Evolutionary conservation across 1,284 basidiomycete species (phyloP), one percentile per base, ranked within the genome.

Genomic region (Ustilago xerochloae): DNA sequence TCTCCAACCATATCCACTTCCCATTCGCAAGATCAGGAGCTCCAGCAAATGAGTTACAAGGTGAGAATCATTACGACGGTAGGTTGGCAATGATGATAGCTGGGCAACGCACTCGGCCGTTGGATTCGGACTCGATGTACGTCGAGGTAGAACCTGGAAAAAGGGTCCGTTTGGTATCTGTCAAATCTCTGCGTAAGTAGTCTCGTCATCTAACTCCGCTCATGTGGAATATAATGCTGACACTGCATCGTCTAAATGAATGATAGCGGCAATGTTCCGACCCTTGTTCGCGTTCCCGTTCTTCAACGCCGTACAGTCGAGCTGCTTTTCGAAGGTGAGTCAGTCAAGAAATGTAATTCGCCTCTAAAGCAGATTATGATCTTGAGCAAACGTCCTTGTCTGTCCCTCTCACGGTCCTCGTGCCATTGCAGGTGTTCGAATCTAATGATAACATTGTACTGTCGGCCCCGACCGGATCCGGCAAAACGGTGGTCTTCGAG

Each of bases 271-370:
- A 75, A 87, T 90, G 20, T 94, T 91, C 84, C 89, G 91, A 8
- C 86, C 87, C 0, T 86, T 94, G 1, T 97, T 95, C 88, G 91
- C 91, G 77, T 96, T 96, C 73, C 90, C 90, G 0, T 89, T 91
- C 1, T 96, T 97, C 87, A 97, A 97, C 81, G 90, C 91, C 1
- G 89, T 97, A 15, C 94, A 97, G 78, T 93, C 92, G 9, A 87
- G 87, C 30, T 93, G 92, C 78, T 92, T 92, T 72, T 88, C 92
- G 54, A 87, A 88, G 68, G 93, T 93, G 79, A 61, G 89, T 75
- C 7, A 29, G 22, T 29, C 38, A 6, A 10, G 10, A n/a, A n/a
- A n/a, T n/a, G n/a, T n/a, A n/a, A n/a, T n/a, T n/a, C n/a, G n/a
- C n/a, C n/a, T n/a, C n/a, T n/a, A n/a, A n/a, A n/a, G n/a, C n/a